Evolutionary conservation across 2,329 filamentous ascomycete species (phyloP).

Genomic region (Zasmidium cellare): DNA sequence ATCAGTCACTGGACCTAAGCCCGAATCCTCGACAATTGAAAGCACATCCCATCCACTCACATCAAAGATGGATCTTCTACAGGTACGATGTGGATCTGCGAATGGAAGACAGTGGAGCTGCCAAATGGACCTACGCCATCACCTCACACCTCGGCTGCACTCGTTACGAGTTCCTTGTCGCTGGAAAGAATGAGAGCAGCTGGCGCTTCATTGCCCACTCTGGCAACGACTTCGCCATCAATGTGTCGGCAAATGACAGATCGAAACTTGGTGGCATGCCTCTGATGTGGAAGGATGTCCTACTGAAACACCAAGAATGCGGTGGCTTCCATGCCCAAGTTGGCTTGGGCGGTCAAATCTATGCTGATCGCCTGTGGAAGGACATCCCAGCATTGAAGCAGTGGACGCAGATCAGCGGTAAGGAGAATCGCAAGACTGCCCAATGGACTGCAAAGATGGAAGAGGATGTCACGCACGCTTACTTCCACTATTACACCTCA

Average conservation of each 20-base stretch:
- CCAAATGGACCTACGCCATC: constrained; percentile 97
- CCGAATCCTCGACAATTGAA: constrained; percentile 85
- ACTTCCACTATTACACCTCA: constrained; percentile 98
- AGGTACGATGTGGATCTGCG: constrained; percentile 87
- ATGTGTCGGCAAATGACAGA: constrained; percentile 82
- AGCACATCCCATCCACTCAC: constrained; percentile 77
- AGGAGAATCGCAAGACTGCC: constrained; percentile 87
- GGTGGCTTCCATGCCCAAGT: constrained; percentile 94
- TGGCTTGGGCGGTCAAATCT: constrained; percentile 91
- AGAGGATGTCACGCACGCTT: constrained; percentile 92
- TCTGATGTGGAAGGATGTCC: constrained; percentile 98
- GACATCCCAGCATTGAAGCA: constrained; percentile 91
- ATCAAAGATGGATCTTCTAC: constrained; percentile 94
- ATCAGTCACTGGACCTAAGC: constrained; percentile 84
- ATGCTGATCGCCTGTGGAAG: constrained; percentile 93
- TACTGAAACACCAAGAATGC: constrained; percentile 95
- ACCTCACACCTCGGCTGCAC: constrained; percentile 96
- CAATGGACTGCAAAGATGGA: constrained; percentile 93
- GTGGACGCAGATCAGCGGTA: constrained; percentile 89
- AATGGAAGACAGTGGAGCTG: constrained; percentile 76
- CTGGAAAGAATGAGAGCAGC: constrained; percentile 82
- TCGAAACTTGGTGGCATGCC: constrained; percentile 83
- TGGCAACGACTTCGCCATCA: constrained; percentile 90
- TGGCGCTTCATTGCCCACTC: constrained; percentile 97
- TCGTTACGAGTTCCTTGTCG: constrained; percentile 95